Base-by-base conservation (phyloP, 1,139 yeast genomes). In the Saccharomyces hybrid region DNA sequence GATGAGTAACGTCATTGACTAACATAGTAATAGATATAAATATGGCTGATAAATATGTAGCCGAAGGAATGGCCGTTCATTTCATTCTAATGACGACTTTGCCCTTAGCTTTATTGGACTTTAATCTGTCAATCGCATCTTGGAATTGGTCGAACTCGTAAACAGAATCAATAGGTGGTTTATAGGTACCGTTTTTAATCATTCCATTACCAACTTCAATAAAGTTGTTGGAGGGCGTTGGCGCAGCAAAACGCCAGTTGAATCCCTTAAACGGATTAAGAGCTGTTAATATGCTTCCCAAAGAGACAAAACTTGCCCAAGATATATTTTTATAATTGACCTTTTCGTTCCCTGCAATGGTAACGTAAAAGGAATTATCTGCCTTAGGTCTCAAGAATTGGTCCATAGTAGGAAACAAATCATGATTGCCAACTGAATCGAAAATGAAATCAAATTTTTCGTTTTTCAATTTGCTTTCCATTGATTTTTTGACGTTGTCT, bases 61-160 rank as follows among this genome's bases (percentile, higher is more conserved):
- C 26, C 26, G 11, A 19, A 38, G 19, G 3, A 16, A 6, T 6
- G 24, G 31, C 3, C 12, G 9, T n/a, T 38, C 24, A 27, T 12
- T 47, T 47, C 29, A 51, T 29, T 21, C 31, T 32, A 34, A 81
- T 59, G 6, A 86, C 77, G 46, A 86, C 75, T 66, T 87, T 87
- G 44, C 95, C 95, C 56, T 75, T 76, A 2, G 85, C 83, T 52
- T 69, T 74, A 54, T 80, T 79, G 14, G 75, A 67, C 14, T 66
- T 68, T 42, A 84, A 66, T 57, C 70, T 73, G 5, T 78, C 77
- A 53, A 78, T 64, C 0, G 88, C 93, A 4, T 72, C 65, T 50
- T 77, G 64, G 60, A 71, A 79, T 14, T 84, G 77, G 3, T 73
- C 77, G 62, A 84, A 75, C 4, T 75, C 67, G 60, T 73, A 76